These are phyloP conservation scores for Leccinum imitatum DNA, from an alignment of 768 basidiomycete species.

Conservation along the genomic window DNA sequence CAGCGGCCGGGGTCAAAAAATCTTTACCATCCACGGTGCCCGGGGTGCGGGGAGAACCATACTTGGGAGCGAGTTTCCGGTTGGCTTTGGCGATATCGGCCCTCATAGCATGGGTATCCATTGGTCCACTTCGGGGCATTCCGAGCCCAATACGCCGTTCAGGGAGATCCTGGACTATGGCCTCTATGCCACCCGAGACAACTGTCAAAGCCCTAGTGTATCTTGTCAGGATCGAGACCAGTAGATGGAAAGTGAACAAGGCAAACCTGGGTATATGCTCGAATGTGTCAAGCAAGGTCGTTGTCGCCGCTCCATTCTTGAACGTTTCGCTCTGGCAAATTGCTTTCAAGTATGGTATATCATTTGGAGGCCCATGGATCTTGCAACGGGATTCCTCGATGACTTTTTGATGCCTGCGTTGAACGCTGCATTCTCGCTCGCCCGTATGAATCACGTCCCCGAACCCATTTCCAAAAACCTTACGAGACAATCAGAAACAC, in stretches of 20 bases:
- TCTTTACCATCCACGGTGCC: conserved; percentile 45
- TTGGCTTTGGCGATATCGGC: conserved; percentile 67
- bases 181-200: conserved; percentile 53
- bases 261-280: conserved; percentile 40
- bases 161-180: conserved; percentile 54
- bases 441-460: conserved; percentile 62
- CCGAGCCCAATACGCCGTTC: conserved; percentile 54
- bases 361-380: conserved; percentile 61
- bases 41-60: conserved; percentile 75
- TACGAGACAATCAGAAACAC: conserved; percentile 1
- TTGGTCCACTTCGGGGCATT: conserved; percentile 62
- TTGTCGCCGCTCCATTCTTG: conserved; percentile 44
- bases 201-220: conserved; percentile 49
- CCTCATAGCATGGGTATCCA: conserved; percentile 64
- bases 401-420: conserved; percentile 70
- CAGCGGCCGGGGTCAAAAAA: conserved; percentile 57
- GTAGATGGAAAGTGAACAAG: background rate
- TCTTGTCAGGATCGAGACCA: background rate
- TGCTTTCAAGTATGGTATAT: conserved; percentile 48
- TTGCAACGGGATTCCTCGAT: conserved; percentile 61
- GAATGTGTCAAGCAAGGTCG: conserved; percentile 48
- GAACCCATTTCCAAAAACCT: conserved; percentile 67
- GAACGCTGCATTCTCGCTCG: conserved; percentile 69
- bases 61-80: conserved; percentile 55
- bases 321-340: conserved; percentile 44